phyloP scores from a whole-genome alignment of 441 rosid genomes.

The Brassica balearica region DNA sequence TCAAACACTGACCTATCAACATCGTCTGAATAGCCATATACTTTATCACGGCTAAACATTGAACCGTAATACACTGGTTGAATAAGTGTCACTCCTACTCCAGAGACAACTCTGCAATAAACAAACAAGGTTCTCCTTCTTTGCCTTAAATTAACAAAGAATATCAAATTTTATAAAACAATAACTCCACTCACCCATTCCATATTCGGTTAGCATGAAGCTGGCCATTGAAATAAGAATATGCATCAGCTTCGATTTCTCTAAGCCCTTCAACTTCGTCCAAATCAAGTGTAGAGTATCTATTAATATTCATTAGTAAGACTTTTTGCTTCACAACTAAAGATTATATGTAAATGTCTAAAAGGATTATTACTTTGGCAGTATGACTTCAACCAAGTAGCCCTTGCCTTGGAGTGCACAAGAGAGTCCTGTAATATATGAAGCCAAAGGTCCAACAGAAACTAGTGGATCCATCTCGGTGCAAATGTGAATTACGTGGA shows the following conservation, averaged over 20 bases:
- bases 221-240: constrained; percentile 82
- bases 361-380: constrained; percentile 63
- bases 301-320: constrained; percentile 27
- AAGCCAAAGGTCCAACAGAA: constrained; percentile 70
- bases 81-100: constrained; percentile 82
- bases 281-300: constrained; percentile 69
- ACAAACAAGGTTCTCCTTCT: background rate
- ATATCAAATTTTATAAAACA: background rate
- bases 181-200: constrained; percentile 71
- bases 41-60: constrained; percentile 70
- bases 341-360: background rate
- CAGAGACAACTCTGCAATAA: constrained; percentile 63
- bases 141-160: background rate
- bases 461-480: constrained; percentile 86
- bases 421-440: constrained; percentile 69
- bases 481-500: constrained; percentile 81
- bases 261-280: constrained; percentile 66
- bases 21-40: constrained; percentile 82
- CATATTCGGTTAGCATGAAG: constrained; percentile 80
- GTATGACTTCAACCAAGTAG: constrained; percentile 80
- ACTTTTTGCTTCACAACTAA: background rate
- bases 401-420: constrained; percentile 70
- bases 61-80: constrained; percentile 71
- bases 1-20: constrained; percentile 68
- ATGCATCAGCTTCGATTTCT: constrained; percentile 65